Evolutionary conservation across 2,329 filamentous ascomycete species (phyloP).

Genomic region (Fusarium liriodendri): DNA sequence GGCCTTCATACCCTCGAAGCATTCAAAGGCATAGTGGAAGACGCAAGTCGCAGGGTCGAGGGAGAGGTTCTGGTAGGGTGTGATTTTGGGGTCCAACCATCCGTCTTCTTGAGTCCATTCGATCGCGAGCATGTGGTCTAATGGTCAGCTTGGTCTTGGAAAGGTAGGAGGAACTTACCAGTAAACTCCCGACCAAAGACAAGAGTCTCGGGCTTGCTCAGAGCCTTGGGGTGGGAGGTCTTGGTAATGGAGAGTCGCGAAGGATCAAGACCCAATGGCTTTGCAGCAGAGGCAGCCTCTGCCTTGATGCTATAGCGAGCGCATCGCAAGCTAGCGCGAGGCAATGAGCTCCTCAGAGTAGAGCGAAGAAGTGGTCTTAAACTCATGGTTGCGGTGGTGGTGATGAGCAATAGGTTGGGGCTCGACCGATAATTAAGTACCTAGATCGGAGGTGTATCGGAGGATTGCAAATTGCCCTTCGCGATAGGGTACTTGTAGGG

Average conservation of each 20-base stretch:
- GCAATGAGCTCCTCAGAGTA: slow-evolving; percentile 47
- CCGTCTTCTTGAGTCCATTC: slow-evolving; percentile 91
- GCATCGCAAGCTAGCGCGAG: slow-evolving; percentile 52
- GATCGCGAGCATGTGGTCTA: slow-evolving; percentile 96
- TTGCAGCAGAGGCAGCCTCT: slow-evolving; percentile 59
- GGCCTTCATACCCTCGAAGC: slow-evolving; percentile 99
- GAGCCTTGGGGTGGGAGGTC: slow-evolving; percentile 79
- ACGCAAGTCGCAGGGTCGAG: slow-evolving; percentile 97
- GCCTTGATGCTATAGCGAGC: slow-evolving; percentile 65
- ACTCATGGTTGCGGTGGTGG: slow-evolving; percentile 20
- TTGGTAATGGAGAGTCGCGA: slow-evolving; percentile 79
- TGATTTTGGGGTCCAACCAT: slow-evolving; percentile 86
- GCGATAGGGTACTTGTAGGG: slow-evolving; percentile 38
- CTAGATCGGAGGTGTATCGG: slow-evolving; percentile 43
- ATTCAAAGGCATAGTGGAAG: slow-evolving; percentile 98
- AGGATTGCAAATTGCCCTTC: slow-evolving; percentile 40
- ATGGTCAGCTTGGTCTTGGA: slow-evolving; percentile 19
- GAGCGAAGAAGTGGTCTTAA: slow-evolving; percentile 46
- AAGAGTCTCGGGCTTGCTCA: slow-evolving; percentile 81
- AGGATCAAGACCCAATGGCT: slow-evolving; percentile 79
- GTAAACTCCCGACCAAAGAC: slow-evolving; percentile 94
- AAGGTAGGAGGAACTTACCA: slow-evolving; percentile 61
- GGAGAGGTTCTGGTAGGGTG: slow-evolving; percentile 95
- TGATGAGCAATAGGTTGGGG: not conserved
- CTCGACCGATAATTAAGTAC: slow-evolving; percentile 25